Evolutionary conservation across 176 grass and related monocot genomes (phyloP).

Genomic region (Aechmea fasciata): DNA sequence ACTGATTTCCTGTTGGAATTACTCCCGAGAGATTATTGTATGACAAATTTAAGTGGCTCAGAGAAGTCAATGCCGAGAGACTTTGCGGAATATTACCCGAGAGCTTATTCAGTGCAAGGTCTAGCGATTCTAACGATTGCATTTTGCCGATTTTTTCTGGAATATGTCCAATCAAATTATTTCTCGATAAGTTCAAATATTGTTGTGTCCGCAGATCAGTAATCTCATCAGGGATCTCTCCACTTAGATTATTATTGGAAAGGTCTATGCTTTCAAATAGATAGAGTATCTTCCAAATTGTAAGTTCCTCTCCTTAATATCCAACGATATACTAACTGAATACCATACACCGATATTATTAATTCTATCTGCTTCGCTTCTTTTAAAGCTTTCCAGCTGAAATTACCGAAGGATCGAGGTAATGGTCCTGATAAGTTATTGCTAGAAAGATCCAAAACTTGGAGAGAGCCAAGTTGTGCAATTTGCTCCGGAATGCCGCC

Average conservation of each 20-base stretch:
- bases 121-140: conserved; percentile 1
- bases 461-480: conserved; percentile 8
- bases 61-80: not conserved
- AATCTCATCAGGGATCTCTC: too few species aligned
- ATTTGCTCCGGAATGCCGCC: not conserved
- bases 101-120: conserved; percentile 16
- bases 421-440: too few species aligned
- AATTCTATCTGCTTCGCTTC: not conserved
- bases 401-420: too few species aligned
- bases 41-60: too few species aligned
- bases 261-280: not conserved
- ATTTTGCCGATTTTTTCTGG: conserved; percentile 14
- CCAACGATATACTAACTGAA: not conserved
- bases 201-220: too few species aligned
- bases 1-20: conserved; percentile 3
- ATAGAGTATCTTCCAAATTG: not conserved
- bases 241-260: too few species aligned
- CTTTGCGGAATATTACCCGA: not conserved
- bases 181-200: conserved; percentile 18
- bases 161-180: conserved; percentile 20
- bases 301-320: conserved; percentile 15
- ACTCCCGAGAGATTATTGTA: not conserved
- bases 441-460: conserved; percentile 14
- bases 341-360: not conserved
- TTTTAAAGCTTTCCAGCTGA: too few species aligned